phyloP scores from a whole-genome alignment of 495 filamentous ascomycete genomes.

The Hypomontagnella submonticulosa region DNA sequence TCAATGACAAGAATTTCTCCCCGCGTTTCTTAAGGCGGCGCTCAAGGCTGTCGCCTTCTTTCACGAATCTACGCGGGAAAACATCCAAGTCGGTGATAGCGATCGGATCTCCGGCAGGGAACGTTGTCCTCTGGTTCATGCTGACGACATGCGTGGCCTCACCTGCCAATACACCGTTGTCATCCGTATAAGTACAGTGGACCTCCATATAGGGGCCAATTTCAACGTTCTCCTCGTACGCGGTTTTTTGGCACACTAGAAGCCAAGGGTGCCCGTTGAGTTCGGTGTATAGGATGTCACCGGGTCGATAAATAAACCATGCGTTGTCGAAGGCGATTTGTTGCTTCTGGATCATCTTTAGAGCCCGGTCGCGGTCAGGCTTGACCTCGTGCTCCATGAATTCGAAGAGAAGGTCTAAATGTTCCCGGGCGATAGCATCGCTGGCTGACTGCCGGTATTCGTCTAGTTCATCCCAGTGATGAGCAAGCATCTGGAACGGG shows the following conservation, averaged over 20 bases:
- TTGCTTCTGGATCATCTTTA: slow-evolving; percentile 44
- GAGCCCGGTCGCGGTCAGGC: slow-evolving; percentile 43
- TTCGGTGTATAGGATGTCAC: slow-evolving; percentile 45
- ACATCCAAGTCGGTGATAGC: slow-evolving; percentile 37
- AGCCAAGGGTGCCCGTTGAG: slow-evolving; percentile 47
- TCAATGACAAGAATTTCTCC: slow-evolving; percentile 37
- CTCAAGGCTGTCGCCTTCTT: slow-evolving; percentile 39
- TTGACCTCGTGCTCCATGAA: slow-evolving; percentile 49
- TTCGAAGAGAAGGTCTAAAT: slow-evolving; percentile 49
- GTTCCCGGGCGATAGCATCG: slow-evolving; percentile 46
- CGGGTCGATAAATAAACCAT: slow-evolving; percentile 55
- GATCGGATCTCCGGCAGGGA: slow-evolving; percentile 40
- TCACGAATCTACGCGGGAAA: slow-evolving; percentile 38
- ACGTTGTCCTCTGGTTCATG: slow-evolving; percentile 34
- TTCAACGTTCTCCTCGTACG: slow-evolving; percentile 33
- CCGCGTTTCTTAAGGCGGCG: slow-evolving; percentile 29
- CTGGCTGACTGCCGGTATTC: slow-evolving; percentile 40
- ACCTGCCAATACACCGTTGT: slow-evolving; percentile 35
- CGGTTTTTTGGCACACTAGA: slow-evolving; percentile 44
- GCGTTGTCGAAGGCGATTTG: slow-evolving; percentile 47
- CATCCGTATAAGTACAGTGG: slow-evolving; percentile 41
- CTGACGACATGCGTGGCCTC: slow-evolving; percentile 15
- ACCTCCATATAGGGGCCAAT: slow-evolving; percentile 43
- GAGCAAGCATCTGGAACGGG: slow-evolving; percentile 46
- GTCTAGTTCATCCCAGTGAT: slow-evolving; percentile 51